Base-by-base conservation (phyloP, 225 moss, liverwort and hornwort species). In the Lunularia cruciata region DNA sequence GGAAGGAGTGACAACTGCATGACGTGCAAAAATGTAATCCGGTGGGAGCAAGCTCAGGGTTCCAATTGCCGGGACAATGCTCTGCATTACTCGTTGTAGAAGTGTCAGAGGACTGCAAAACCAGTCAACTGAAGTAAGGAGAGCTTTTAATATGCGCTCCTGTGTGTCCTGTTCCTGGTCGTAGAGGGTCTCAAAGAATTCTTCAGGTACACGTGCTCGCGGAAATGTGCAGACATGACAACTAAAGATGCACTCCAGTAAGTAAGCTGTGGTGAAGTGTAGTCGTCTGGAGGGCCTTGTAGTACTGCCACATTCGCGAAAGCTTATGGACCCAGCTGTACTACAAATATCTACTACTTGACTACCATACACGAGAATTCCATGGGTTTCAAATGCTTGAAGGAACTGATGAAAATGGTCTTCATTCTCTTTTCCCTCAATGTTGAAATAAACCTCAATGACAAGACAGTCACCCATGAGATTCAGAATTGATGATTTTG, bases 221-320 rank as follows among this genome's bases (percentile, higher is more conserved):
- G 68, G 32, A 1, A 75, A 13, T 53, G 52, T 52, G 49, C 6
- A 35, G 27, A 42, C 53, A 32, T 69, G 45, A 68, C 69, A 69
- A 55, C 75, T 75, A 28, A 68, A 69, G 47, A 75, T 53, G 47
- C 48, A 75, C 28, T 75, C 75, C 61, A 75, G 52, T 8, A 75
- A 22, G 32, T 69, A 75, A 25, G 35, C 20, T 5, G 69, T 63
- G 3, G 60, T 36, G 38, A 51, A 75, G 22, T 23, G 32, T 39
- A 60, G 38, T n/a, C 8, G 57, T 5, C 58, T 58, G 28, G 6
- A 48, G 6, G 13, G 19, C 48, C 15, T 5, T 18, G n/a, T 48
- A 48, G 13, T 20, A n/a, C 19, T 48, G 15, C 48, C 48, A 9
- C 6, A 18, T 9, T 48, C 27, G 15, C 18, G 26, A 32, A 57